phyloP scores from a whole-genome alignment of 2,329 filamentous ascomycete genomes.

The Penicillium sp. region DNA sequence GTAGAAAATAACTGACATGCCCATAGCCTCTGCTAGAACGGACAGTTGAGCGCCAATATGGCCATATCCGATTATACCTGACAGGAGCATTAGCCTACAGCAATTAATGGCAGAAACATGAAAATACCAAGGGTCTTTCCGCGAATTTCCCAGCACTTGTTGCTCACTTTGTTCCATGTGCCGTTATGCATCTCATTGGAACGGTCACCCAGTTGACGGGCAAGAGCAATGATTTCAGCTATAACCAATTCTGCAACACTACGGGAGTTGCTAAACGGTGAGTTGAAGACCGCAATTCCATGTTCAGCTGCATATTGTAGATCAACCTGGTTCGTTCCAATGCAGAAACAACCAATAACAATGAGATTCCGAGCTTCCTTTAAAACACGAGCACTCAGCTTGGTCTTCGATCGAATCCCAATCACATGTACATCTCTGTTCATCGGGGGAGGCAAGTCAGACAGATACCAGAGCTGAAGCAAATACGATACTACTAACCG shows the following conservation, averaged over 20 bases:
- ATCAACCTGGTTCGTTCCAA: conserved; percentile 64
- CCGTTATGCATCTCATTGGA: conserved; percentile 89
- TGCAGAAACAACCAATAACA: conserved; percentile 96
- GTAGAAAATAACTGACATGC: conserved; percentile 96
- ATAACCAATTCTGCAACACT: conserved; percentile 95
- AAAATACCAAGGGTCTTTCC: conserved; percentile 78
- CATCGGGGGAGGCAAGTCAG: background rate
- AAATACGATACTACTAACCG: no score
- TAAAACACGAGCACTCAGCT: conserved; percentile 76
- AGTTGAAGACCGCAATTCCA: conserved; percentile 95
- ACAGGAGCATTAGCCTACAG: background rate
- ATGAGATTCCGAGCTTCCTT: conserved; percentile 86
- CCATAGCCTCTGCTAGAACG: conserved; percentile 92
- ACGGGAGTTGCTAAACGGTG: conserved; percentile 93
- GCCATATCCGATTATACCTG: conserved; percentile 87
- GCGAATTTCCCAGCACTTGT: conserved; percentile 93
- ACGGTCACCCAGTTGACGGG: conserved; percentile 84
- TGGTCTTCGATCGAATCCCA: conserved; percentile 95
- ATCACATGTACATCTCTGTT: conserved; percentile 86
- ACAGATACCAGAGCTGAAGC: no score
- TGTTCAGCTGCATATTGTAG: conserved; percentile 39
- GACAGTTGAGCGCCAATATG: conserved; percentile 95
- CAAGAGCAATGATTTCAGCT: conserved; percentile 80
- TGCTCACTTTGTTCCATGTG: conserved; percentile 96
- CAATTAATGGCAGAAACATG: no score